Conservation (phyloP, 805 yeast species). For the Torulaspora maleeae region DNA sequence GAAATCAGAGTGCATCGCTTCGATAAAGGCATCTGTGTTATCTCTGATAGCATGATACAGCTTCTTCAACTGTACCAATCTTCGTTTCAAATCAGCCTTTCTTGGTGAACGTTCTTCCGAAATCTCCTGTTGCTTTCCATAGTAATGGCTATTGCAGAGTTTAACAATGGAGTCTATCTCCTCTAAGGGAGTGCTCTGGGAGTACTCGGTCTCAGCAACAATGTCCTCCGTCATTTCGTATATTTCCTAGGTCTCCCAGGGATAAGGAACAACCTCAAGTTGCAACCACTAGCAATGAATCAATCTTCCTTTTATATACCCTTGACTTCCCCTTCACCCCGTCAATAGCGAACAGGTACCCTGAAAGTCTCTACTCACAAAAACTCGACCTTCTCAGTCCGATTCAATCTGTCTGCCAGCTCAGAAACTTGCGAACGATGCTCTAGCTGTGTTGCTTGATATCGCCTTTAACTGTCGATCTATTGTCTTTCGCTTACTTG, state of each 20-base stretch:
- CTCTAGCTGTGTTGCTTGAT: background rate
- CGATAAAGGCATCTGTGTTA: slow-evolving; percentile 48
- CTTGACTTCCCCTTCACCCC: background rate
- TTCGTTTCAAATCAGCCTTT: slow-evolving; percentile 30
- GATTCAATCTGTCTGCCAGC: background rate
- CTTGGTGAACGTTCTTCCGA: slow-evolving; percentile 14
- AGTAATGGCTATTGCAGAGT: slow-evolving; percentile 15
- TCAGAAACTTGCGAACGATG: background rate
- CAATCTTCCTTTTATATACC: background rate
- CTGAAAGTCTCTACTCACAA: background rate
- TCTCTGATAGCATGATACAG: slow-evolving; percentile 61
- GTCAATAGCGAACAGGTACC: background rate
- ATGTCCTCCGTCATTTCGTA: background rate
- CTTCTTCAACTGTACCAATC: slow-evolving; percentile 62
- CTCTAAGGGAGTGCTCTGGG: slow-evolving; percentile 14
- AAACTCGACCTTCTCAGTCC: background rate
- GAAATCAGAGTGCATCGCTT: slow-evolving; percentile 63
- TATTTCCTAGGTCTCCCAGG: background rate
- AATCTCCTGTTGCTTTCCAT: slow-evolving; percentile 18
- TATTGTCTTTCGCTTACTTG: background rate
- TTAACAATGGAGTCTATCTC: slow-evolving; percentile 16
- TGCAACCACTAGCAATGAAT: background rate
- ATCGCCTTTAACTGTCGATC: background rate
- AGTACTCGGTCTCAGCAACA: background rate
- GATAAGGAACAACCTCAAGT: no score